These are phyloP conservation scores for Delonix regia DNA, from an alignment of 306 rosid species.

Conservation along the genomic window DNA sequence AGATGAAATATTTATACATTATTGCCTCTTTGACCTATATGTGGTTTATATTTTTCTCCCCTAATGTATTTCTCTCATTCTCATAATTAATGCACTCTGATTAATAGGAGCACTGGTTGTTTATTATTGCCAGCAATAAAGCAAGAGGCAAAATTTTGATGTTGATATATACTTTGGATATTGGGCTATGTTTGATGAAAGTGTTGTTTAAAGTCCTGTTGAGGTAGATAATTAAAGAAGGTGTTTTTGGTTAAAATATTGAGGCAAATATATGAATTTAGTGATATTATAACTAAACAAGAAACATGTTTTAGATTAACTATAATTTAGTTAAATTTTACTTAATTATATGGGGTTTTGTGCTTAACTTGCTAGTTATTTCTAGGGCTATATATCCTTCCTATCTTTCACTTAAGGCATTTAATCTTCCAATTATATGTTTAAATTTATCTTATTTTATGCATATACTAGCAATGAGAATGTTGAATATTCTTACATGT, in stretches of 20 bases:
- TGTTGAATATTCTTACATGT: no score
- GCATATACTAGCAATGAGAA: neutral
- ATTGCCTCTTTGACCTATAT: no score
- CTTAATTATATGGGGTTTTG: neutral
- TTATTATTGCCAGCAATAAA: no score
- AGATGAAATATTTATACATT: no score
- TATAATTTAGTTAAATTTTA: no score
- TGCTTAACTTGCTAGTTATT: neutral
- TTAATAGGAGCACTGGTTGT: no score
- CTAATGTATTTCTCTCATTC: no score
- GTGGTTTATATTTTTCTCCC: no score
- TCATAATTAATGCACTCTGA: no score
- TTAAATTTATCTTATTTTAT: neutral
- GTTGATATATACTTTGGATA: neutral
- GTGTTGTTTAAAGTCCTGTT: constrained; percentile 16
- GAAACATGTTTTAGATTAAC: no score
- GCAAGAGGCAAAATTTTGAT: neutral
- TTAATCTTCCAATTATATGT: neutral
- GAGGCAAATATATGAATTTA: neutral
- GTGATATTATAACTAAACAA: no score
- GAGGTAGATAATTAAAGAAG: neutral
- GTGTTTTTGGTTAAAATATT: neutral
- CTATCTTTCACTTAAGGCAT: neutral
- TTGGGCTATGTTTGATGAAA: neutral
- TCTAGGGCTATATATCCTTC: constrained; percentile 16